Base-by-base conservation (phyloP, 495 filamentous ascomycete genomes). In the Jackrogersella minutella region DNA sequence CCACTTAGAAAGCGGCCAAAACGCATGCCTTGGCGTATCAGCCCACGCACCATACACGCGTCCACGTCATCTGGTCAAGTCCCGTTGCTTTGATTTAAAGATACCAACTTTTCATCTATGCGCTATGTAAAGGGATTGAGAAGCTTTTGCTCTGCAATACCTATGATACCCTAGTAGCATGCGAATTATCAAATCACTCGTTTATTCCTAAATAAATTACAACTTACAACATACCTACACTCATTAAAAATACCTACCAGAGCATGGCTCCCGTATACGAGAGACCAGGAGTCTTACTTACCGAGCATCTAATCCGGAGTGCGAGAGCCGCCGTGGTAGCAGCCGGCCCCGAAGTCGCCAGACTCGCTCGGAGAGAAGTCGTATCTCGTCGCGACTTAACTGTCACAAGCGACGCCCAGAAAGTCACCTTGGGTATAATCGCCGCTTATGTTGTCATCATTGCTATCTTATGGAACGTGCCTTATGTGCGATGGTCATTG, bases 381-480 rank as follows among this genome's bases (percentile, higher is more conserved):
- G 47, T 76, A 43, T 47, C 65, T 21, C 73, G 73, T 47, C 87
- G 89, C 61, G 81, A 81, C 69, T 78, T 93, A 8, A 82, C 79
- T 16, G 88, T 92, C 61, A 78, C 62, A 13, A 85, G 85, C 72
- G 84, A 87, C 72, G 90, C 90, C 10, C 90, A 93, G 73, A 85
- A 84, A 37, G 82, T 91, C 3, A 93, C 90, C 0, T 80, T 93
- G 2, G 90, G 90, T 14, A 78, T 90, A 37, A 82, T 82, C 67
- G 79, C 75, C 31, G 89, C 78, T 52, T 93, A 93, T 74, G 84
- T 89, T 0, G 89, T 92, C 13, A 83, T 84, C 36, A 92, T 93
- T 65, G 89, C 89, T 2, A 76, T 92, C 19, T 77, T 93, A 5
- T 93, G 90, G 90, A 93, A 93, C 73, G 58, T 92, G 7, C 90